phyloP scores from a whole-genome alignment of 1,139 yeast species.

The Chernovozyma aurita region DNA sequence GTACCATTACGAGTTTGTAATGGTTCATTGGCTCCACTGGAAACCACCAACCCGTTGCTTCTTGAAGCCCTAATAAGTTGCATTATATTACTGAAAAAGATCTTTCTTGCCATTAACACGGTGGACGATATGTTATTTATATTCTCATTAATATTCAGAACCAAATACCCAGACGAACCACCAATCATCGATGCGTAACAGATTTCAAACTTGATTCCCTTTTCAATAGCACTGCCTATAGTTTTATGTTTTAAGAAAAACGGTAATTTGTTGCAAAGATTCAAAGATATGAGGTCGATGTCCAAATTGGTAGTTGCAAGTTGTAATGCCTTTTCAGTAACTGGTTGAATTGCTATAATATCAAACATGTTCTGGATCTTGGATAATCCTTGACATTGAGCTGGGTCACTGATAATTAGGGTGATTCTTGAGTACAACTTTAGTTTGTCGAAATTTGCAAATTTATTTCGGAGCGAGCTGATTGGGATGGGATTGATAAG shows the following conservation, averaged over 20 bases:
- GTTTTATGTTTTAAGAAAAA: slow-evolving; percentile 79
- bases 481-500: slow-evolving; percentile 38
- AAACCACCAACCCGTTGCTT: slow-evolving; percentile 69
- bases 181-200: slow-evolving; percentile 55
- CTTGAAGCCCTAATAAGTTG: slow-evolving; percentile 82
- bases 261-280: slow-evolving; percentile 63
- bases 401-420: slow-evolving; percentile 67
- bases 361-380: slow-evolving; percentile 66
- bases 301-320: slow-evolving; percentile 70
- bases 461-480: slow-evolving; percentile 15
- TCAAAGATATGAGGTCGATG: slow-evolving; percentile 74
- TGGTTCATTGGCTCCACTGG: slow-evolving; percentile 68
- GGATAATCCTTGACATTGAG: slow-evolving; percentile 68
- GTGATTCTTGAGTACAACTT: slow-evolving; percentile 72
- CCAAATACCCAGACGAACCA: slow-evolving; percentile 34
- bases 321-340: slow-evolving; percentile 73
- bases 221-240: slow-evolving; percentile 74
- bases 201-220: slow-evolving; percentile 81
- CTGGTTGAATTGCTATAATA: slow-evolving; percentile 76
- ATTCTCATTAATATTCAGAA: slow-evolving; percentile 13
- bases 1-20: slow-evolving; percentile 58
- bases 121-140: slow-evolving; percentile 13
- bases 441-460: slow-evolving; percentile 27
- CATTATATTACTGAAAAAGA: slow-evolving; percentile 66
- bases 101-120: slow-evolving; percentile 40